Percentiles rank a stretch among this genome's conserved stretches.
Evolutionary conservation across 2,329 filamentous ascomycete species (phyloP).

Genomic region (Cladosporium sp.): DNA sequence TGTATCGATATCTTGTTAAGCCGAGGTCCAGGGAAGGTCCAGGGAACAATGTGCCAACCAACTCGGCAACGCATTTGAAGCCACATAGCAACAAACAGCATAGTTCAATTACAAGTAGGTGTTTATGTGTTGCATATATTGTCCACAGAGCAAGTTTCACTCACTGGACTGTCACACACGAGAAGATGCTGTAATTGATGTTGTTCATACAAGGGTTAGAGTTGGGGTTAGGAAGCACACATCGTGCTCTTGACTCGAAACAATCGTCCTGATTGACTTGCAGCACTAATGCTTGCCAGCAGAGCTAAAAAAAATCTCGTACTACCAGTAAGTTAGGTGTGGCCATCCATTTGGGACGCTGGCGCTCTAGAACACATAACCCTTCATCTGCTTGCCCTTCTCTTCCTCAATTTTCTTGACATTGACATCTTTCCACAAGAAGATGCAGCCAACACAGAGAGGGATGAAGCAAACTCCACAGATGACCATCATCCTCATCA

Average conservation of each 20-base stretch:
- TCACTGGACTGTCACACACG: neutral
- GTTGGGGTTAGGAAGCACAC: neutral
- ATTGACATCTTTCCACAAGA: constrained; percentile 26
- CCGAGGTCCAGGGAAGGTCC: neutral
- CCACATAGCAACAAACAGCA: neutral
- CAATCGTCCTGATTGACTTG: neutral
- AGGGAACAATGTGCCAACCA: neutral
- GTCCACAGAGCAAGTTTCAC: neutral
- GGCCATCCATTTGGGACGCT: neutral
- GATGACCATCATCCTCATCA: constrained; percentile 41
- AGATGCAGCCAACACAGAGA: constrained; percentile 19
- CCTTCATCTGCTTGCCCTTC: constrained; percentile 19
- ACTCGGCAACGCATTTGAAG: neutral
- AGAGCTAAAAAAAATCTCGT: neutral
- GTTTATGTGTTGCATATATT: neutral
- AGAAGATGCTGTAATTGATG: neutral
- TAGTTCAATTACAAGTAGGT: no score
- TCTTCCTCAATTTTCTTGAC: constrained; percentile 23
- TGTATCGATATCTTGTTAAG: neutral
- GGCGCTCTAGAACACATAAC: neutral
- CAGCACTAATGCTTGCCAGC: neutral
- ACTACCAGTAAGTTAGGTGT: no score
- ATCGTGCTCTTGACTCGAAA: neutral
- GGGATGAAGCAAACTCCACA: constrained; percentile 29
- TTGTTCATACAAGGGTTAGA: neutral